These are phyloP conservation scores for Ceratobasidium theobromae DNA, from an alignment of 1,284 basidiomycete species.

Conservation along the genomic window DNA sequence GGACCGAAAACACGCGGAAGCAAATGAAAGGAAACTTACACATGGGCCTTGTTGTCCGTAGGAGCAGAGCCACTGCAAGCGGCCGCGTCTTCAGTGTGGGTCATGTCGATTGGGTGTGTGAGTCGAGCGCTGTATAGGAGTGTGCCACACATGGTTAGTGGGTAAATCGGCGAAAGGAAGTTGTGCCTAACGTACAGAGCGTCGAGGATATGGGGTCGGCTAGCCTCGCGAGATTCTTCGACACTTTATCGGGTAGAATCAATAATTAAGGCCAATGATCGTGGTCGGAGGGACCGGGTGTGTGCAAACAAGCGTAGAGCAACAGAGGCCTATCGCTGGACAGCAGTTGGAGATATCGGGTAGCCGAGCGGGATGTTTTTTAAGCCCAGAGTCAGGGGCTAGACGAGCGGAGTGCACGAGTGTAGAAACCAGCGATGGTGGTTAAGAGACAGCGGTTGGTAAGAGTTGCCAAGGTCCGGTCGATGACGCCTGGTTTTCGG, in stretches of 20 bases:
- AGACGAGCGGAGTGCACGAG: background rate
- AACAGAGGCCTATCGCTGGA: background rate
- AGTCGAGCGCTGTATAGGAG: background rate
- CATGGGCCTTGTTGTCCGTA: slow-evolving; percentile 10
- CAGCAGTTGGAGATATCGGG: slow-evolving; percentile 8
- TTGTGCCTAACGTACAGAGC: slow-evolving; percentile 1
- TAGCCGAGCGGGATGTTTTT: slow-evolving; percentile 11
- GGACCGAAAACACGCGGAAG: background rate
- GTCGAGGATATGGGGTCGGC: slow-evolving; percentile 27
- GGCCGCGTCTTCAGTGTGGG: slow-evolving; percentile 5
- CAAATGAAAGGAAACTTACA: slow-evolving; percentile 4
- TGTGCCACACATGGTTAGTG: slow-evolving; percentile 24
- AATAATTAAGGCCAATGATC: background rate
- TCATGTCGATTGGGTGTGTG: background rate
- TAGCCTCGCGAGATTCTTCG: slow-evolving; percentile 6
- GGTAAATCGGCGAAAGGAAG: background rate
- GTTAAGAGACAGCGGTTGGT: slow-evolving; percentile 11
- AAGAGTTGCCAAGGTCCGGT: slow-evolving; percentile 28
- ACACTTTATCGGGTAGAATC: slow-evolving; percentile 3
- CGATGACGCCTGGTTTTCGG: slow-evolving; percentile 12
- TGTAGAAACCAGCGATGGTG: background rate
- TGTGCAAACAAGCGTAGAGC: background rate
- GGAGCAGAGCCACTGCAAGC: background rate
- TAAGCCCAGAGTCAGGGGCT: background rate
- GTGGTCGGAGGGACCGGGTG: slow-evolving; percentile 14